Percentiles rank a stretch among this genome's conserved stretches.
Conservation (phyloP, 805 yeast species). For the Metschnikowia baotianmanensis region DNA sequence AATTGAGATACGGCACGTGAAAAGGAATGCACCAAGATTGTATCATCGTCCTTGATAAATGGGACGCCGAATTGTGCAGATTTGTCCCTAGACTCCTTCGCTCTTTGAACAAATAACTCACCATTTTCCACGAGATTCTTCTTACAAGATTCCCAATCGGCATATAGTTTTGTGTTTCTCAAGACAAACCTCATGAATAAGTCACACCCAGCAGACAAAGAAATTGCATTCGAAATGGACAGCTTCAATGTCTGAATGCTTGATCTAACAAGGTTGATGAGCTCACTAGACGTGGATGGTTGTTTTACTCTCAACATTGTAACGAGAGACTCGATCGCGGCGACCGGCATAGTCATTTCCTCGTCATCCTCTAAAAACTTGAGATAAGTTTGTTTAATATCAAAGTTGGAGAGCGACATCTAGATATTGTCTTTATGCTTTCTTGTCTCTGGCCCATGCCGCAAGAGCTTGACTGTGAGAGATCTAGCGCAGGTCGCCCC, state of each 20-base stretch:
- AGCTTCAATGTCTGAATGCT: conserved; percentile 74
- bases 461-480: too few relatives aligned
- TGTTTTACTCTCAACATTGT: conserved; percentile 77
- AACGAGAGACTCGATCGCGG: conserved; percentile 93
- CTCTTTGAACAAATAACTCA: conserved; percentile 83
- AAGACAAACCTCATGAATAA: conserved; percentile 90
- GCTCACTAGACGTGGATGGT: conserved; percentile 91
- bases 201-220: conserved; percentile 96
- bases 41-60: conserved; percentile 91
- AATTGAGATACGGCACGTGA: conserved; percentile 87
- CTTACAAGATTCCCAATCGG: conserved; percentile 94
- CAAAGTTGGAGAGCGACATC: conserved; percentile 43
- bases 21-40: conserved; percentile 82
- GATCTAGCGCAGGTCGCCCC: too few relatives aligned
- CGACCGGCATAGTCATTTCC: conserved; percentile 99
- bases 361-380: conserved; percentile 81
- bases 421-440: background rate
- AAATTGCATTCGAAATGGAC: conserved; percentile 85
- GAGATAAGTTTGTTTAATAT: conserved; percentile 78
- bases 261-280: conserved; percentile 74
- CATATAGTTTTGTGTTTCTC: conserved; percentile 79
- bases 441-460: too few relatives aligned
- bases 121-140: conserved; percentile 91
- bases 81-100: conserved; percentile 82
- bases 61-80: conserved; percentile 87